A percentile compares a stretch with the other conserved stretches of the same genome.
Conservation (phyloP, 768 basidiomycete genomes). For the Lepiota subincarnata region DNA sequence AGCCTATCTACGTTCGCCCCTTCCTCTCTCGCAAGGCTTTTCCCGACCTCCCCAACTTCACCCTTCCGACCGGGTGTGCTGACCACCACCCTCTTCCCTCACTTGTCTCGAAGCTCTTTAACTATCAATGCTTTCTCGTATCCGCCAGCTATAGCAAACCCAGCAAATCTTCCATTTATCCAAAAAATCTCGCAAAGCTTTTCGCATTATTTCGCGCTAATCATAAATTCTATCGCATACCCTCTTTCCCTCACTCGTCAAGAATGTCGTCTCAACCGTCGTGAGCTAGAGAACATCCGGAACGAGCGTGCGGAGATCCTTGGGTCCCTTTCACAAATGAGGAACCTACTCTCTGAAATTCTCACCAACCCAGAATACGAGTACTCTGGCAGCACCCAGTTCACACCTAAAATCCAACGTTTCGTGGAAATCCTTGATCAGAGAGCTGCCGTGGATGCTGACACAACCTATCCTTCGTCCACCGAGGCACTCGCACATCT, state of each 20-base stretch:
- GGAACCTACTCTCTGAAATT: conserved; percentile 38
- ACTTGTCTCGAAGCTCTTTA: conserved; percentile 31
- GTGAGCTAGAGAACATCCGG: conserved; percentile 56
- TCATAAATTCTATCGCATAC: conserved; percentile 30
- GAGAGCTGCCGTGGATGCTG: conserved; percentile 10
- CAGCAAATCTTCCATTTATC: not conserved
- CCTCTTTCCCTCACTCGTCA: conserved; percentile 63
- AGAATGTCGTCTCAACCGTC: conserved; percentile 62
- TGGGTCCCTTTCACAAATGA: conserved; percentile 55
- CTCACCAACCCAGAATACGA: conserved; percentile 15
- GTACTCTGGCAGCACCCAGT: conserved; percentile 15
- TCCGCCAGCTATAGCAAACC: conserved; percentile 13
- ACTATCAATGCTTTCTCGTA: conserved; percentile 19
- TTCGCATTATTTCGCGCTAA: conserved; percentile 16
- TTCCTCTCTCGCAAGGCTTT: conserved; percentile 43
- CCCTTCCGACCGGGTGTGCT: conserved; percentile 48
- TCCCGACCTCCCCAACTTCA: conserved; percentile 37
- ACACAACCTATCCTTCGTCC: conserved; percentile 2
- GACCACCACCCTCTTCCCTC: conserved; percentile 62
- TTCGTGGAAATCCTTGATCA: conserved; percentile 11
- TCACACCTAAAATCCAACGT: conserved; percentile 1
- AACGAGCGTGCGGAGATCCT: conserved; percentile 66
- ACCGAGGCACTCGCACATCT: conserved; percentile 3
- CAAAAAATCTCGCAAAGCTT: not conserved
- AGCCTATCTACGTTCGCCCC: conserved; percentile 43